Evolutionary conservation across 1,139 yeast species (phyloP), one percentile per base, ranked within the genome.

Genomic region (Ashbya aceris): DNA sequence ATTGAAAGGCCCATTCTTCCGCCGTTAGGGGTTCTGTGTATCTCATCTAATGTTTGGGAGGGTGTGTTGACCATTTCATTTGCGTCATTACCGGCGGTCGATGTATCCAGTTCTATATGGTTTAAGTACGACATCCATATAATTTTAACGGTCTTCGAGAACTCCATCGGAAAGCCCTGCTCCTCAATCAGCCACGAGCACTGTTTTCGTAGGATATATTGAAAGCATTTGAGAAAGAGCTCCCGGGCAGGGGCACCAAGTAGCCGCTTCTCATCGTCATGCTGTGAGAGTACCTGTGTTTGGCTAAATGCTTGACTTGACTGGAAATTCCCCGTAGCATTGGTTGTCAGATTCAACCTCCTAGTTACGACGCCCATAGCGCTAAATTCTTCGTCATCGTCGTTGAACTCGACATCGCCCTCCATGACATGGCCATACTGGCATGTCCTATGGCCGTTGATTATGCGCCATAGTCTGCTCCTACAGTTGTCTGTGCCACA

Each of bases 401-500:
- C 89, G 49, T 82, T 81, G 52, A 76, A 70, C 59, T 86, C 95
- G 30, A 83, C 62, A 48, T 80, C 83, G 33, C 91, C 89, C 49
- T 82, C 91, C 62, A 76, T 75, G 13, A 87, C 86, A 64, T 91
- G 98, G 1, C 97, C 96, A 56, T 74, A 82, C 56, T 84, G 89
- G 59, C 98, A 91, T 17, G 86, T 79, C 45, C 79, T 73, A 43
- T 76, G 76, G 23, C 97, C 97, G 55, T 83, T 86, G 8, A 76
- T 67, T 30, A 74, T 64, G 40, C 82, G 71, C 76, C 85, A 91
- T 40, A 80, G 71, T 39, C 78, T 66, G 1, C 96, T 83, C 4
- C 83, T 76, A 64, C 98, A 91, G 67, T 91, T 89, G 49, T 83
- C 89, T 2, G 79, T 78, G 2, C 96, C 96, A 69, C 98, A 91